Conservation (phyloP, 345 rosid species). For the Eucalyptus paniculata region DNA sequence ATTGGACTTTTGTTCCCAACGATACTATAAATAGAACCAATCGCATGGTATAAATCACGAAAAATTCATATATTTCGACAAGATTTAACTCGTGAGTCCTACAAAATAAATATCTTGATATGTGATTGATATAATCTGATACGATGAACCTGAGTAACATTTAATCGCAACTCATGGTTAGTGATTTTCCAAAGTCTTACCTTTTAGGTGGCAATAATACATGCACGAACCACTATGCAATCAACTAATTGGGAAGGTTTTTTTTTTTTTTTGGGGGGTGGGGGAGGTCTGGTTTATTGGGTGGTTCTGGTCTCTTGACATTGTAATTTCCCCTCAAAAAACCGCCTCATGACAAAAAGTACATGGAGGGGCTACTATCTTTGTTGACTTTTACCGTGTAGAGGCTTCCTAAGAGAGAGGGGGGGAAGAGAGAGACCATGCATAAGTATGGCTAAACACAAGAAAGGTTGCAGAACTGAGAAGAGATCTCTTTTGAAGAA, state of each 20-base stretch:
- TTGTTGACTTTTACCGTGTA: background rate
- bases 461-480: background rate
- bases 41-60: background rate
- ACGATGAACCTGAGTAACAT: accelerated
- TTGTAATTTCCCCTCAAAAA: background rate
- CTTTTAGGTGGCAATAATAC: background rate
- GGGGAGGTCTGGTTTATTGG: background rate
- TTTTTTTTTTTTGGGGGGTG: no score
- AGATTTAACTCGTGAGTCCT: background rate
- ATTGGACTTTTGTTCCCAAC: background rate
- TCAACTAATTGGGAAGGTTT: background rate
- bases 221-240: background rate
- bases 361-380: background rate
- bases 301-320: background rate
- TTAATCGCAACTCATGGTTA: background rate
- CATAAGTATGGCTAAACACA: background rate
- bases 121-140: background rate
- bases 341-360: background rate
- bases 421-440: background rate
- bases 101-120: background rate
- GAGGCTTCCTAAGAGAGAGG: background rate
- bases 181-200: background rate
- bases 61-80: background rate
- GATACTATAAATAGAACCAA: background rate
- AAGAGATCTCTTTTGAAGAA: background rate